These are phyloP conservation scores for Camelina sativa DNA, from an alignment of 345 rosid genomes.

Conservation along the genomic window DNA sequence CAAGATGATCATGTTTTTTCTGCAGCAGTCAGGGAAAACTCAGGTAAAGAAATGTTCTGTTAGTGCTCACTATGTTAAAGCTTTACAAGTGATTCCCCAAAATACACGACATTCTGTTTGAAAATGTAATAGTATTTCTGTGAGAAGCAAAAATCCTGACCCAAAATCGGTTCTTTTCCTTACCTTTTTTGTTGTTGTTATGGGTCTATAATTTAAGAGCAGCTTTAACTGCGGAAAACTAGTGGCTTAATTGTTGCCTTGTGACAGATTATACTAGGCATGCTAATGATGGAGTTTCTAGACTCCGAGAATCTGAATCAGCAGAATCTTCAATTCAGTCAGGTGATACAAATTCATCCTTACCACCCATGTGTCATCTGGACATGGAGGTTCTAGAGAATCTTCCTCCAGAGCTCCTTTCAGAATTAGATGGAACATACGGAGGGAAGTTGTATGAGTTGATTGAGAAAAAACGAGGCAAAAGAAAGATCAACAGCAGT, in stretches of 20 bases:
- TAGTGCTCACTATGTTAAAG: constrained; percentile 1
- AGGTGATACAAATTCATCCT: constrained; percentile 46
- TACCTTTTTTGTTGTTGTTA: not conserved
- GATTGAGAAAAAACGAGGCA: constrained; percentile 57
- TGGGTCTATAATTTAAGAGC: not conserved
- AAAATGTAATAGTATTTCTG: not conserved
- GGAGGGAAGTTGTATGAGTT: constrained; percentile 69
- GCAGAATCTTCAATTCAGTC: constrained; percentile 47
- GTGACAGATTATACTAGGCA: constrained; percentile 52
- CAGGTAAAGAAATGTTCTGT: constrained; percentile 48
- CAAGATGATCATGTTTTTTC: constrained; percentile 31
- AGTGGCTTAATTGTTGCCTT: constrained; percentile 29
- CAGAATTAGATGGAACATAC: constrained; percentile 81
- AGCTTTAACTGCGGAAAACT: not conserved
- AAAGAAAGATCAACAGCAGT: constrained; percentile 42
- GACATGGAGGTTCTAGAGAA: constrained; percentile 80
- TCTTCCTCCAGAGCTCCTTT: constrained; percentile 82
- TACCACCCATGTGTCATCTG: constrained; percentile 73
- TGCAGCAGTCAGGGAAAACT: constrained; percentile 39
- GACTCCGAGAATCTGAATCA: constrained; percentile 38
- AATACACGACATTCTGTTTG: not conserved
- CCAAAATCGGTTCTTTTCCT: constrained; percentile 11
- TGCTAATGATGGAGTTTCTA: constrained; percentile 42
- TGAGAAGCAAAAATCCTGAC: not conserved
- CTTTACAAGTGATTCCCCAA: constrained; percentile 1